A percentile compares a stretch with the other conserved stretches of the same genome.
These are phyloP conservation scores for Pichia sp. DNA, from an alignment of 1,139 yeast genomes.

Conservation along the genomic window DNA sequence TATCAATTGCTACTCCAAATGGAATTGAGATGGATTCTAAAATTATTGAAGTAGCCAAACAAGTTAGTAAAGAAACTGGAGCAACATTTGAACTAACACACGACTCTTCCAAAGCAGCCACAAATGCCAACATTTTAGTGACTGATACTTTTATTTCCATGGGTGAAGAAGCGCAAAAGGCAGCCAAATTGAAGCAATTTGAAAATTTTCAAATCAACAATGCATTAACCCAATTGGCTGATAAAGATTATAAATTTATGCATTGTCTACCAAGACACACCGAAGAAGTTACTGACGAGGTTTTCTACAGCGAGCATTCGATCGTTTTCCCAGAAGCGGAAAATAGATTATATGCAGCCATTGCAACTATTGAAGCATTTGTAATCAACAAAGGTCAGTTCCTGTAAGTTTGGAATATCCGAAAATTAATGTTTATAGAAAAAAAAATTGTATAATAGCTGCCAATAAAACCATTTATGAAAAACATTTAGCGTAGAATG, in stretches of 20 bases:
- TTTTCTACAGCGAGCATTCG: constrained; percentile 77
- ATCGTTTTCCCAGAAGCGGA: constrained; percentile 94
- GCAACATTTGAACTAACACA: constrained; percentile 55
- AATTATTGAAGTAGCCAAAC: constrained; percentile 48
- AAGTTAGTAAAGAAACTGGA: constrained; percentile 42
- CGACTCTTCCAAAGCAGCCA: constrained; percentile 67
- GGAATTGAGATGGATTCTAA: constrained; percentile 56
- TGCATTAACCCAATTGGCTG: constrained; percentile 53
- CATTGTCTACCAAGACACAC: constrained; percentile 94
- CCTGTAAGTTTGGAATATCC: constrained; percentile 1
- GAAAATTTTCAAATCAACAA: constrained; percentile 76
- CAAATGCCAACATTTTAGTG: constrained; percentile 70
- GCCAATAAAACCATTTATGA: no score
- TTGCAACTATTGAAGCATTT: constrained; percentile 86
- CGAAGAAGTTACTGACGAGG: constrained; percentile 91
- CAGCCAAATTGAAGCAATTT: constrained; percentile 66
- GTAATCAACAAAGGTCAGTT: constrained; percentile 74
- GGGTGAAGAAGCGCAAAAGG: constrained; percentile 89
- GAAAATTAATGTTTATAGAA: no score
- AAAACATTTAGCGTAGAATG: no score
- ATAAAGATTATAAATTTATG: constrained; percentile 71
- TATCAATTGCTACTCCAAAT: constrained; percentile 73
- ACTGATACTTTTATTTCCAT: constrained; percentile 98
- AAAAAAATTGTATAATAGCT: no score
- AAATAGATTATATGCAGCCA: constrained; percentile 91